phyloP scores from a whole-genome alignment of 306 rosid genomes.

The Fagus crenata region DNA sequence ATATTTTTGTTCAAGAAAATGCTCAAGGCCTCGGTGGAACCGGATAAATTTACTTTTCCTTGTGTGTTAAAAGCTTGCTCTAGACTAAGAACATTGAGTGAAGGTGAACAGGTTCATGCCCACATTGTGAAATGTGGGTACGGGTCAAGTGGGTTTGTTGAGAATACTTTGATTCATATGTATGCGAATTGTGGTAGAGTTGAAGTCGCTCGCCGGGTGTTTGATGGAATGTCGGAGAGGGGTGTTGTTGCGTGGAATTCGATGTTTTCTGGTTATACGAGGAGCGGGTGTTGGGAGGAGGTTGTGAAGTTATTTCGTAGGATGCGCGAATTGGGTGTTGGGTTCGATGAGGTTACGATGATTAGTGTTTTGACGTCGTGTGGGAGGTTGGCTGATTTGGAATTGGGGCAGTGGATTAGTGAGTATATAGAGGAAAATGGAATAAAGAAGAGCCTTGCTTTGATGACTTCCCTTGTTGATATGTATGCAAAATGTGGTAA shows the following conservation, averaged over 20 bases:
- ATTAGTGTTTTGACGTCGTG: constrained; percentile 52
- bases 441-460: constrained; percentile 34
- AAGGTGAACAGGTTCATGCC: constrained; percentile 56
- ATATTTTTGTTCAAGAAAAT: no score
- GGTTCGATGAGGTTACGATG: constrained; percentile 56
- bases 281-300: constrained; percentile 50
- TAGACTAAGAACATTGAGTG: constrained; percentile 35
- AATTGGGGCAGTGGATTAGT: constrained; percentile 55
- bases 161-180: constrained; percentile 55
- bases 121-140: constrained; percentile 47
- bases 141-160: constrained; percentile 33
- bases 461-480: constrained; percentile 55
- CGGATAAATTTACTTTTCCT: no score
- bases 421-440: constrained; percentile 42
- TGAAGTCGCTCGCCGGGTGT: constrained; percentile 52
- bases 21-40: no score
- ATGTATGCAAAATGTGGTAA: constrained; percentile 66
- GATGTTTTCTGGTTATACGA: constrained; percentile 49
- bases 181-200: constrained; percentile 42
- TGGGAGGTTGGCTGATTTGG: constrained; percentile 54
- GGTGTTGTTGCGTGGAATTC: constrained; percentile 53
- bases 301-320: constrained; percentile 44
- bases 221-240: constrained; percentile 46
- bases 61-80: no score
- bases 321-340: constrained; percentile 36